Percentiles rank a stretch among this genome's conserved stretches.
These are phyloP conservation scores for Ceratobasidium sp. DNA, from an alignment of 1,284 basidiomycete species.

Conservation along the genomic window DNA sequence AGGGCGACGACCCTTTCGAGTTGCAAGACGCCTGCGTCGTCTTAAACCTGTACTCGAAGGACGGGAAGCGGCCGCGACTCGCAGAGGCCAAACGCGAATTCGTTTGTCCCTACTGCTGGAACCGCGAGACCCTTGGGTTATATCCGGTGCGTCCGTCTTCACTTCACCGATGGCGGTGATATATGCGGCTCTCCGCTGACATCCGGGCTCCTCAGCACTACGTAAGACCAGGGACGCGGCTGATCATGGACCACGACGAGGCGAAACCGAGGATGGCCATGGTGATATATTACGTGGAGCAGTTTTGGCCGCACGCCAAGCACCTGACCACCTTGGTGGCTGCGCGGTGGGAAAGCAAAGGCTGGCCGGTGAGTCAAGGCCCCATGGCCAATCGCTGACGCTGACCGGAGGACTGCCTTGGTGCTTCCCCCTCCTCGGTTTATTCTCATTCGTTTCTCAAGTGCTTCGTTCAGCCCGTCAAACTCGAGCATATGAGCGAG, in stretches of 20 bases:
- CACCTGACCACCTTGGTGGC: not conserved
- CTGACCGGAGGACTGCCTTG: not conserved
- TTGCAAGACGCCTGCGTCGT: conserved; percentile 26
- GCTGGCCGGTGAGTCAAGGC: conserved; percentile 34
- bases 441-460: no score
- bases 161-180: no score
- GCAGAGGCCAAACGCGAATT: conserved; percentile 12
- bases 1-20: not conserved
- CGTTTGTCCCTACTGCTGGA: conserved; percentile 31
- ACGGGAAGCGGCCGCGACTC: not conserved
- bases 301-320: conserved; percentile 31
- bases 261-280: not conserved
- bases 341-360: not conserved
- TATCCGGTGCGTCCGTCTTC: conserved; percentile 18
- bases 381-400: not conserved
- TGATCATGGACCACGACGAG: no score
- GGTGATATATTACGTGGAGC: conserved; percentile 33
- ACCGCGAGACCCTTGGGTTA: not conserved
- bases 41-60: conserved; percentile 5
- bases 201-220: conserved; percentile 31
- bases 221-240: not conserved
- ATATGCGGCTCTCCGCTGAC: no score
- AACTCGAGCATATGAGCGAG: conserved; percentile 19
- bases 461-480: conserved; percentile 16
- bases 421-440: no score